phyloP scores from a whole-genome alignment of 2,329 filamentous ascomycete genomes.

The Cryphonectria radicalis region DNA sequence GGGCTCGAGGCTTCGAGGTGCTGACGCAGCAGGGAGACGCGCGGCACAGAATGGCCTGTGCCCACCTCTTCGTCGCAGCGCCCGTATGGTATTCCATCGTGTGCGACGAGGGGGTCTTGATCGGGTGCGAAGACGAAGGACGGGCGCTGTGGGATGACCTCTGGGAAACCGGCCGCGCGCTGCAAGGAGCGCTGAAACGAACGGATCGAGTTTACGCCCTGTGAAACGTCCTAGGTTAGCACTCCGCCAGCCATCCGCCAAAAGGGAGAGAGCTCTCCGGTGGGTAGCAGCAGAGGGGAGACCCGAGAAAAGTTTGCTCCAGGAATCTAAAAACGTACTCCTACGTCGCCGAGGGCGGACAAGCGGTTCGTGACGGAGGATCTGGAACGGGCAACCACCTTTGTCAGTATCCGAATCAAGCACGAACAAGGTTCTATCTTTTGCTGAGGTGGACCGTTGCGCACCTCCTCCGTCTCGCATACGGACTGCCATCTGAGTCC shows the following conservation, averaged over 20 bases:
- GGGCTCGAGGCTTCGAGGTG: constrained; percentile 51
- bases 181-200: constrained; percentile 94
- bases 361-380: constrained; percentile 64
- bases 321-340: constrained; percentile 39
- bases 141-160: constrained; percentile 80
- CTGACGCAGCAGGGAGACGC: constrained; percentile 54
- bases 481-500: constrained; percentile 34
- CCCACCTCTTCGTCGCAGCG: constrained; percentile 44
- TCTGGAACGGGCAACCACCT: constrained; percentile 39
- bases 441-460: constrained; percentile 32
- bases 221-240: neutral
- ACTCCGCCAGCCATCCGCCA: neutral
- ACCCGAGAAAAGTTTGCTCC: neutral
- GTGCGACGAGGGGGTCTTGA: constrained; percentile 48
- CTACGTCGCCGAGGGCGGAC: constrained; percentile 68
- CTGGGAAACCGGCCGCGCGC: constrained; percentile 83
- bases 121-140: constrained; percentile 72
- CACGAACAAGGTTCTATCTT: neutral
- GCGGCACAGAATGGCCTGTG: constrained; percentile 33
- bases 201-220: constrained; percentile 87
- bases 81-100: constrained; percentile 46
- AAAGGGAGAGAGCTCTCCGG: too few relatives aligned
- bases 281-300: neutral
- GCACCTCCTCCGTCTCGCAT: constrained; percentile 44
- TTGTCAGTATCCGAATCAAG: constrained; percentile 3